Conservation (phyloP, 2,329 filamentous ascomycete genomes). For the Nothophoma quercina region DNA sequence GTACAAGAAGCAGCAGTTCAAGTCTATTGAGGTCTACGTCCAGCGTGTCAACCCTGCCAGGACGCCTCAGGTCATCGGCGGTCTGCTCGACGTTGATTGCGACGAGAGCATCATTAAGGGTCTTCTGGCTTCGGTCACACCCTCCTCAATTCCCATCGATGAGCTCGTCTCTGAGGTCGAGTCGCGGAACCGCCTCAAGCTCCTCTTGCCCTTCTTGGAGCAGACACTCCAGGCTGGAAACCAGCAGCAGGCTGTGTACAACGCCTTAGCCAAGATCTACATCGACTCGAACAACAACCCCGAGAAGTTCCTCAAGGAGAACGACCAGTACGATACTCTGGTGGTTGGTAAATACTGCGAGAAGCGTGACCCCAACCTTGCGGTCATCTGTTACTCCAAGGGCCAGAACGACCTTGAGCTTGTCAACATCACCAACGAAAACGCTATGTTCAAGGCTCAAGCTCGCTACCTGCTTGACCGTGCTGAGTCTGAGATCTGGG, state of each 20-base stretch:
- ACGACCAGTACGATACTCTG: conserved; percentile 93
- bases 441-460: conserved; percentile 99
- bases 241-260: conserved; percentile 95
- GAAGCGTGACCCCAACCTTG: conserved; percentile 95
- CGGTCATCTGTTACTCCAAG: conserved; percentile 94
- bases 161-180: conserved; percentile 96
- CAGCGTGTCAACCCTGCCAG: conserved; percentile 93
- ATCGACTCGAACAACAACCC: conserved; percentile 99
- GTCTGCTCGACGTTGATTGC: conserved; percentile 93
- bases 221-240: conserved; percentile 87
- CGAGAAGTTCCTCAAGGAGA: conserved; percentile 96
- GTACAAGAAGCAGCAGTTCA: conserved; percentile 99
- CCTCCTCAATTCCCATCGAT: conserved; percentile 87
- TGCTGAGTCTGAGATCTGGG: conserved; percentile 89
- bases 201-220: conserved; percentile 95
- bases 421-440: conserved; percentile 98
- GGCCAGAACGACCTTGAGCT: conserved; percentile 97
- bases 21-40: conserved; percentile 97
- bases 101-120: conserved; percentile 97
- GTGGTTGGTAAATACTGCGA: conserved; percentile 97
- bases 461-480: conserved; percentile 93
- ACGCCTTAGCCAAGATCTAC: conserved; percentile 98
- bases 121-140: conserved; percentile 83
- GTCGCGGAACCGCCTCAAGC: conserved; percentile 91
- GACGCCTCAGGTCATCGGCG: conserved; percentile 91